Evolutionary conservation across 129 eudicot species (phyloP), one percentile per base, ranked within the genome.

Genomic region (Artemisia argyi): DNA sequence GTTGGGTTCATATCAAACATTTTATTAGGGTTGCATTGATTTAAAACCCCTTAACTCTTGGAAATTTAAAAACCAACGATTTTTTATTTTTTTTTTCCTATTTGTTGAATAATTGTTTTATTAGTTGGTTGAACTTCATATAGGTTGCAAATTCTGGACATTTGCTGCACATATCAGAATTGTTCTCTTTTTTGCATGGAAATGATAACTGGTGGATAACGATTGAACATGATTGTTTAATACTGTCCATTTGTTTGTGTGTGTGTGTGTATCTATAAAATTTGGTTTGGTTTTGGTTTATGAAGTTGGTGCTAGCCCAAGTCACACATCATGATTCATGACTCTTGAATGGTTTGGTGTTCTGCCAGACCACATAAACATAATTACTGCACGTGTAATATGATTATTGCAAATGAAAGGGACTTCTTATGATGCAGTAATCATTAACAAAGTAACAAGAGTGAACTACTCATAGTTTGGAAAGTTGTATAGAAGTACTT

Each of bases 401-500:
- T 71, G 66, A 57, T 42, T 42, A 19, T 46, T 42, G 55, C 66
- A 20, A 55, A 58, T 42, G 24, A 58, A 14, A 51, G 56, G 56
- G 44, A 35, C 44, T 35, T 35, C 44, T 5, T 35, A 35, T 35
- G 44, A 35, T 35, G 9, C 44, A 5, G 7, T 35, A 35, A 35
- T 7, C 44, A 6, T 35, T 35, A 4, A 32, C 7, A 32, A 32
- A 32, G 7, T 5, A 32, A 32, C 42, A 4, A 32, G 42, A 32
- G 42, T 32, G 42, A 32, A 32, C 42, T 32, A 32, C 42, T 32
- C 7, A 5, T 32, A 32, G 44, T 55, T 19, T 54, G 56, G 19
- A 14, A 53, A 74, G 53, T 30, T 62, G 63, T 69, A 62, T 50
- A 63, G 55, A 60, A 65, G 19, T 57, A 30, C 50, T 73, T 55